These are phyloP conservation scores for Xerocomellus dryophilus DNA, from an alignment of 768 basidiomycete species.

Conservation along the genomic window DNA sequence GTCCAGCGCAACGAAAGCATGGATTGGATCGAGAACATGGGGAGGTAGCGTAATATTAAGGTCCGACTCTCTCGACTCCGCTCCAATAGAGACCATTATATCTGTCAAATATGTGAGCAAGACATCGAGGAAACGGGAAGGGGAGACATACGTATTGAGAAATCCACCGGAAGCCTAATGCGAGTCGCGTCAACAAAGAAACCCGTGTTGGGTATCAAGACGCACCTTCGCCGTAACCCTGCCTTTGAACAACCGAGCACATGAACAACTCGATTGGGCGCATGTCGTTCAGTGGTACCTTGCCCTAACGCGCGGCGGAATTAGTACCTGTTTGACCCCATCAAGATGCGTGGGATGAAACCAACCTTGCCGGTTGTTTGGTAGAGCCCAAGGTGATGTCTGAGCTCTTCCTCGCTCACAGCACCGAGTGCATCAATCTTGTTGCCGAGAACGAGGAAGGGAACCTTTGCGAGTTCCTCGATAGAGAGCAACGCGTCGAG, in stretches of 20 bases:
- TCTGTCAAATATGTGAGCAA: slow-evolving; percentile 19
- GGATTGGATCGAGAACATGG: slow-evolving; percentile 16
- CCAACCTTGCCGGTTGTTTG: slow-evolving; percentile 98
- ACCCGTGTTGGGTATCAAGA: background rate
- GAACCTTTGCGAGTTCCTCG: slow-evolving; percentile 92
- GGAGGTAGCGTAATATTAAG: slow-evolving; percentile 24
- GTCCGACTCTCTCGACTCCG: slow-evolving; percentile 1
- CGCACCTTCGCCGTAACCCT: slow-evolving; percentile 95
- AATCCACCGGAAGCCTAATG: slow-evolving; percentile 85
- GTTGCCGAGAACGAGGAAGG: slow-evolving; percentile 98
- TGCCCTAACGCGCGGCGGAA: slow-evolving; percentile 58
- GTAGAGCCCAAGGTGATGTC: slow-evolving; percentile 92
- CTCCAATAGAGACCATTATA: slow-evolving; percentile 17
- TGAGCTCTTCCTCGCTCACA: slow-evolving; percentile 95
- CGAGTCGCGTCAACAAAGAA: slow-evolving; percentile 4
- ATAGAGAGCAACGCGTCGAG: slow-evolving; percentile 94
- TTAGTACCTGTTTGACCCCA: slow-evolving; percentile 3
- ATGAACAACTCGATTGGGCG: slow-evolving; percentile 99
- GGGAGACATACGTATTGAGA: slow-evolving; percentile 85
- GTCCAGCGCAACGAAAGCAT: slow-evolving; percentile 17
- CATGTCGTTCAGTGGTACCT: slow-evolving; percentile 94
- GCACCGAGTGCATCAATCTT: slow-evolving; percentile 99
- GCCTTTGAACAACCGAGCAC: slow-evolving; percentile 99
- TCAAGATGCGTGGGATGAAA: background rate
- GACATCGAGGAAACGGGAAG: background rate